Evolutionary conservation across 345 rosid genomes (phyloP), one percentile per base, ranked within the genome.

Genomic region (Aquilaria yunnanensis): DNA sequence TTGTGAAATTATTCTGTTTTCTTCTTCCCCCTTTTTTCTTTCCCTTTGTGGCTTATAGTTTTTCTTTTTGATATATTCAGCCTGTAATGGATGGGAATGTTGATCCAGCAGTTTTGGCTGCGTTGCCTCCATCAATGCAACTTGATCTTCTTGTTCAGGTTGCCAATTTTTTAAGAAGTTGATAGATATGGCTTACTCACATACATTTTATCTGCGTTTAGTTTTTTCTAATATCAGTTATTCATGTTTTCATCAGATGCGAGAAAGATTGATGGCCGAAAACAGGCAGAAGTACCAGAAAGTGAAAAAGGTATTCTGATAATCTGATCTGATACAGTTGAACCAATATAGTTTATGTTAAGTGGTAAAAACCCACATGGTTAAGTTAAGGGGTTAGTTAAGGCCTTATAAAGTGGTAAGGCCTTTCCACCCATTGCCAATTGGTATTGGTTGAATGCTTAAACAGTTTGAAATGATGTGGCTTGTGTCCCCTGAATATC

Each of bases 261-360:
- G 96, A 77, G 99, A 94, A 80, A 80, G 79, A 63, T 72, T 86
- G 84, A 94, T 94, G 92, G 96, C 96, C 62, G 97, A 90, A 78
- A 94, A 94, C 77, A 78, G 96, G 68, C 96, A 94, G 71, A 83
- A 80, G 71, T 94, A 94, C 81, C 97, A 94, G 68, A 83, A 83
- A 87, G 92, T 94, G 53, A 90, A 90, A 78, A 90, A 94, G 97
- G 99, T 94, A 59, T 51, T 77, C 72, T 37, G 43, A 37, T 37
- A 37, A 37, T 37, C 43, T 2, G 43, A 37, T 37, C 43, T 37
- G 43, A 8, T 37, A 4, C 43, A 37, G 43, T 37, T 37, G 2
- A 37, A 1, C 5, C 1, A 4, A 37, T 8, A 8, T 37, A 37
- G 4, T 37, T 37, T 16, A 5, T 37, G 43, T 1, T 37, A 37